Percentiles rank a stretch among this genome's conserved stretches.
Evolutionary conservation across 345 rosid genomes (phyloP).

Genomic region (Leavenworthia alabamica): DNA sequence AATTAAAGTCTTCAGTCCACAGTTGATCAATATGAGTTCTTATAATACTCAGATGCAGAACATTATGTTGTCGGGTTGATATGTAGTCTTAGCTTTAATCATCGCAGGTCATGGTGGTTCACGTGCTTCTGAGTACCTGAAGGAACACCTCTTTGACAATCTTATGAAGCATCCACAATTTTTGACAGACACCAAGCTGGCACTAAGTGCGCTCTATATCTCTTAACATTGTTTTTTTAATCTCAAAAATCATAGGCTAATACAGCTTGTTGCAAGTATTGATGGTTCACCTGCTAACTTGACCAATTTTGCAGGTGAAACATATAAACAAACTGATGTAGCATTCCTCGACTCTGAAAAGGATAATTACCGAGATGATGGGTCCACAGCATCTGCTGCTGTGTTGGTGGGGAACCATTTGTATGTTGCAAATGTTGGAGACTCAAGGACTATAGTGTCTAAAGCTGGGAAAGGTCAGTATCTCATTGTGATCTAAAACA

Average conservation of each 20-base stretch:
- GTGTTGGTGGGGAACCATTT: constrained; percentile 83
- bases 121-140: constrained; percentile 92
- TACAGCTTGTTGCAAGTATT: background rate
- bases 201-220: constrained; percentile 55
- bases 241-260: constrained; percentile 21
- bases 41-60: background rate
- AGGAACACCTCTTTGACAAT: constrained; percentile 88
- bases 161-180: constrained; percentile 83
- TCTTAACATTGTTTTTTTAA: constrained; percentile 8
- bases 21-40: background rate
- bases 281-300: constrained; percentile 1
- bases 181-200: constrained; percentile 63
- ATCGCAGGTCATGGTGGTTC: constrained; percentile 98
- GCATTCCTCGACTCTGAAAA: constrained; percentile 81
- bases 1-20: background rate
- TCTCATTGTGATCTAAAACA: background rate
- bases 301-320: constrained; percentile 56
- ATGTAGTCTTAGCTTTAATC: background rate
- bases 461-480: constrained; percentile 80
- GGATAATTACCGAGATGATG: constrained; percentile 83
- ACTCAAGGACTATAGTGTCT: constrained; percentile 86
- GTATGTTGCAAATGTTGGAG: constrained; percentile 98
- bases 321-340: constrained; percentile 77
- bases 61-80: background rate
- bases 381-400: constrained; percentile 98